These are phyloP conservation scores for Trifolium subterraneum DNA, from an alignment of 306 rosid genomes.

Conservation along the genomic window DNA sequence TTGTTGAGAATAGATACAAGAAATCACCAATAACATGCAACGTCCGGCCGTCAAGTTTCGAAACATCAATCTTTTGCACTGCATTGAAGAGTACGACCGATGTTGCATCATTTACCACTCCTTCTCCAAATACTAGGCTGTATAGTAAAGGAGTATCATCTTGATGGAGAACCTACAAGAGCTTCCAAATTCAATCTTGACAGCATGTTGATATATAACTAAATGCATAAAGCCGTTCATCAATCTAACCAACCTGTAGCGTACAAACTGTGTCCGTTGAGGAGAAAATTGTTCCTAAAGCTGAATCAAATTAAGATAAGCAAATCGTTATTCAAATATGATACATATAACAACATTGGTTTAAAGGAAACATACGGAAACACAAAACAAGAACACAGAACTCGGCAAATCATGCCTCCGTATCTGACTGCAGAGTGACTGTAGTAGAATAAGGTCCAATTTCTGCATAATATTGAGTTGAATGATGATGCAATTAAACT, in stretches of 20 bases:
- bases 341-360: background rate
- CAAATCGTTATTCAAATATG: conserved; percentile 32
- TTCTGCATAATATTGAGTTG: background rate
- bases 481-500: conserved; percentile 36
- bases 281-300: conserved; percentile 85
- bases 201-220: conserved; percentile 20
- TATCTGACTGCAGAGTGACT: too few species aligned
- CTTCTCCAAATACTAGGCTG: conserved; percentile 97
- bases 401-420: too few species aligned
- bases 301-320: conserved; percentile 56
- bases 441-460: too few species aligned
- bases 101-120: conserved; percentile 95
- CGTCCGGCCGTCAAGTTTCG: conserved; percentile 40
- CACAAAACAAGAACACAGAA: too few species aligned
- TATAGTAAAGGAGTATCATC: conserved; percentile 87
- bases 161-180: conserved; percentile 80
- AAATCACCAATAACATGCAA: conserved; percentile 66
- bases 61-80: conserved; percentile 76
- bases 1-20: conserved; percentile 73
- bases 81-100: conserved; percentile 92
- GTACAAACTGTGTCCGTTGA: conserved; percentile 95
- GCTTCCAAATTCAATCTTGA: conserved; percentile 21
- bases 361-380: too few species aligned
- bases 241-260: conserved; percentile 73
- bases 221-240: conserved; percentile 38